Evolutionary conservation across 2,329 filamentous ascomycete genomes (phyloP).

Genomic region (Colletotrichum liriopes): DNA sequence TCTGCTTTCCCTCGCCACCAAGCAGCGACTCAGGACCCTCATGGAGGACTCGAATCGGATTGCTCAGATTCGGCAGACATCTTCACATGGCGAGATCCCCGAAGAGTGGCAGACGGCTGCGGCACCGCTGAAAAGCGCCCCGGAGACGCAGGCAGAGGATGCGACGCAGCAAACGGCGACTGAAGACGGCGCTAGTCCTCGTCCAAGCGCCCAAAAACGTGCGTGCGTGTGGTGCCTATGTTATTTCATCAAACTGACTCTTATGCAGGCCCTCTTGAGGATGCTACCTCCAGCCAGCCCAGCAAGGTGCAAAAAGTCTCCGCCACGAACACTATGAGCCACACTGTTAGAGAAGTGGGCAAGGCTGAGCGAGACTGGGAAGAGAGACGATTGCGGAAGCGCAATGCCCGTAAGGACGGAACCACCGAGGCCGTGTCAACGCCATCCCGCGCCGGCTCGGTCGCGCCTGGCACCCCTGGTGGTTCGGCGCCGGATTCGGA

Average conservation of each 20-base stretch:
- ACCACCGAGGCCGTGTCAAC: conserved; percentile 65
- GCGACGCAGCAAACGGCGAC: conserved; percentile 47
- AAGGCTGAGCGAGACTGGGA: conserved; percentile 80
- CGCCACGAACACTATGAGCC: conserved; percentile 66
- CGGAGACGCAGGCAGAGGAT: conserved; percentile 40
- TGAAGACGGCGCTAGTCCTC: conserved; percentile 68
- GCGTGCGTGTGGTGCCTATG: conserved; percentile 51
- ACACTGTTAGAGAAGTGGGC: conserved; percentile 73
- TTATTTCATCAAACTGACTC: conserved; percentile 37
- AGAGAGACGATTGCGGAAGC: conserved; percentile 78
- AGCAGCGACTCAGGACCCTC: conserved; percentile 82
- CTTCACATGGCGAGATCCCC: conserved; percentile 85
- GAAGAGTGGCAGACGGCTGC: conserved; percentile 83
- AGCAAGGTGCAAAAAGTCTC: conserved; percentile 63
- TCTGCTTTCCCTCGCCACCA: conserved; percentile 85
- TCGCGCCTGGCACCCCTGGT: conserved; percentile 74
- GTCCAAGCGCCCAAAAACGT: conserved; percentile 74
- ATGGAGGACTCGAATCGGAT: conserved; percentile 83
- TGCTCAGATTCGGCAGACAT: conserved; percentile 79
- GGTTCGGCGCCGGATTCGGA: conserved; percentile 74
- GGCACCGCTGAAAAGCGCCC: conserved; percentile 60
- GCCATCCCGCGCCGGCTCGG: conserved; percentile 68
- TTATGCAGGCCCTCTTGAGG: conserved; percentile 56
- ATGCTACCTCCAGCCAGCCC: conserved; percentile 53
- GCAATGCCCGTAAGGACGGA: conserved; percentile 74